Conservation (phyloP, 768 basidiomycete genomes). For the Leucosporidium yakuticum region DNA sequence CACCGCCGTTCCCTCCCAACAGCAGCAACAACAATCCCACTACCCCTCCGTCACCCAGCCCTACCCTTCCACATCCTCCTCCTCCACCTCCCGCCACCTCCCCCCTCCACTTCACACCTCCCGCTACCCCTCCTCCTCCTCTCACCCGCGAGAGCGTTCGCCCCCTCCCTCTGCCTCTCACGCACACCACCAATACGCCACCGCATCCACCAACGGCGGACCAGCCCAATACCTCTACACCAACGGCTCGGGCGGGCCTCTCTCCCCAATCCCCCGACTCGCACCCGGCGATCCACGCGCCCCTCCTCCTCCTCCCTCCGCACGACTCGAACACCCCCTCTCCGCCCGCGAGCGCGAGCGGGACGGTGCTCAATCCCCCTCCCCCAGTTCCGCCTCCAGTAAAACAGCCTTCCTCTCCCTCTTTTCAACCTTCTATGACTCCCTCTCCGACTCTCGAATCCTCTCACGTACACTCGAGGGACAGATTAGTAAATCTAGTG, state of each 20-base stretch:
- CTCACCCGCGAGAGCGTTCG: background rate
- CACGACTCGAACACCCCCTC: background rate
- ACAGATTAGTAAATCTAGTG: slow-evolving; percentile 51
- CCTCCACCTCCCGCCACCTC: background rate
- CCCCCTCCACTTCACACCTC: background rate
- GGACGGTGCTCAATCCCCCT: slow-evolving; percentile 47
- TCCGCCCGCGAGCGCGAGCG: background rate
- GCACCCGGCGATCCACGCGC: background rate
- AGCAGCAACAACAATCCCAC: too few relatives aligned
- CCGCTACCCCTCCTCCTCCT: background rate
- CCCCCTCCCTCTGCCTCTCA: too few relatives aligned
- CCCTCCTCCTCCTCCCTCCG: background rate
- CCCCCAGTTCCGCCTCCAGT: slow-evolving; percentile 58
- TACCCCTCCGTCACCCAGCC: background rate
- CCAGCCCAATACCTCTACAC: too few relatives aligned
- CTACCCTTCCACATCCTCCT: background rate
- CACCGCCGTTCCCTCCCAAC: too few relatives aligned
- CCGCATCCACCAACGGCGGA: too few relatives aligned
- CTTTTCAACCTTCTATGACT: slow-evolving; percentile 78
- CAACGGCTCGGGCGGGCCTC: too few relatives aligned
- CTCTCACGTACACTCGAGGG: slow-evolving; percentile 70
- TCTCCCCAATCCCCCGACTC: background rate
- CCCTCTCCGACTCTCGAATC: slow-evolving; percentile 70
- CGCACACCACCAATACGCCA: too few relatives aligned
- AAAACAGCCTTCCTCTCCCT: slow-evolving; percentile 73